Evolutionary conservation across 176 grass and related monocot genomes (phyloP).

Genomic region (Triticum urartu): DNA sequence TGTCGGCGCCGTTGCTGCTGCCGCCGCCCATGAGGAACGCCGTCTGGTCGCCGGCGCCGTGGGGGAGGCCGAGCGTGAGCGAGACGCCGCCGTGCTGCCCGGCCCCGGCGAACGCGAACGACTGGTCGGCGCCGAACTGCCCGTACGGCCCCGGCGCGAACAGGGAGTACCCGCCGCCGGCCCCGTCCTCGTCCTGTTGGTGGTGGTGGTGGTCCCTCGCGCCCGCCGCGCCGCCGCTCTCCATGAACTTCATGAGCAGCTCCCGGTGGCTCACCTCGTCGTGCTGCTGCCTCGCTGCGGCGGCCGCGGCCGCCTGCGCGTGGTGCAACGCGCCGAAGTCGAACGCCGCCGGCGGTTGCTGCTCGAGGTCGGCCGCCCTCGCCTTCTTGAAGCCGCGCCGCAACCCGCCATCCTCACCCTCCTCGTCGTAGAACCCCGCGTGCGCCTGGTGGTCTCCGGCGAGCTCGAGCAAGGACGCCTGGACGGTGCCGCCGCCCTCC

Average conservation of each 20-base stretch:
- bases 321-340: constrained; percentile 50
- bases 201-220: constrained; percentile 36
- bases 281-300: constrained; percentile 42
- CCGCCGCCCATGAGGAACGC: constrained; percentile 60
- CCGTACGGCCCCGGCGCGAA: constrained; percentile 42
- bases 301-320: constrained; percentile 41
- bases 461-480: constrained; percentile 44
- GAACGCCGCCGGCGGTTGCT: neutral
- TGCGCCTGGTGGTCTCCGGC: constrained; percentile 22
- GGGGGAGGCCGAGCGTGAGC: constrained; percentile 85
- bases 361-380: constrained; percentile 40
- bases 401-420: neutral
- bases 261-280: constrained; percentile 76
- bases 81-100: constrained; percentile 77
- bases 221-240: constrained; percentile 49
- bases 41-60: constrained; percentile 59
- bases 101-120: constrained; percentile 65
- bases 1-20: constrained; percentile 36
- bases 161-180: constrained; percentile 43
- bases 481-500: constrained; percentile 28
- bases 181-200: neutral
- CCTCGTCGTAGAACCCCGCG: constrained; percentile 26
- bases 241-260: constrained; percentile 95
- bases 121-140: constrained; percentile 59
- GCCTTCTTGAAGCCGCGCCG: constrained; percentile 61